Evolutionary conservation across 768 basidiomycete species (phyloP), one percentile per base, ranked within the genome.

Genomic region (Pisolithus marmoratus): DNA sequence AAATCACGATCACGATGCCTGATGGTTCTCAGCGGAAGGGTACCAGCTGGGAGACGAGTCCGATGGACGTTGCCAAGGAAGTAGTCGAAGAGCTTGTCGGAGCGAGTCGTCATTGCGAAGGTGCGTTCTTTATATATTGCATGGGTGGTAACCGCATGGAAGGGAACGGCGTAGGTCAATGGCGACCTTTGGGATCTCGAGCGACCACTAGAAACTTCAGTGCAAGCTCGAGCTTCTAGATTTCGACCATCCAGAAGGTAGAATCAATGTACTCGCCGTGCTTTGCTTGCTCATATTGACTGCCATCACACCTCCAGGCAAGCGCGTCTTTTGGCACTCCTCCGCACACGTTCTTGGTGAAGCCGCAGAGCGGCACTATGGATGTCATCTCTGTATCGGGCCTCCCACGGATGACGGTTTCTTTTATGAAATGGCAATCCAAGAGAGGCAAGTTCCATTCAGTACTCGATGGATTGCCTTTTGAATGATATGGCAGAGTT

Each of bases 291-390:
- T 38, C 38, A 47, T 36, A 22, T 47, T 45, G 19, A 55, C 38
- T 36, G 41, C 1, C 11, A 23, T 17, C 26, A 23, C 36, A 1
- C 23, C 23, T 8, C 49, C 69, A 85, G 94, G 95, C 54, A 94
- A 97, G 70, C 87, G 86, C 61, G 96, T 99, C 8, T 99, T 98
- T 76, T 99, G 96, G 96, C 96, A 98, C 68, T 98, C 96, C 17
- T 97, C 94, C 23, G 96, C 96, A 0, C 96, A 98, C 70, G 93
- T 98, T 51, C 80, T 99, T 17, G 96, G 96, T 42, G 96, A 99
- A 71, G 89, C 95, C 50, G 83, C 93, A 38, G 96, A 99, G 71
- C 81, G 89, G 49, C 93, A 96, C 67, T 95, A 97, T 66, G 95
- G 94, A 38, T 96, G 94, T 67, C 94, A 96, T 74, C 78, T 99